phyloP scores from a whole-genome alignment of 2,329 filamentous ascomycete species.

The Curvularia lunata region DNA sequence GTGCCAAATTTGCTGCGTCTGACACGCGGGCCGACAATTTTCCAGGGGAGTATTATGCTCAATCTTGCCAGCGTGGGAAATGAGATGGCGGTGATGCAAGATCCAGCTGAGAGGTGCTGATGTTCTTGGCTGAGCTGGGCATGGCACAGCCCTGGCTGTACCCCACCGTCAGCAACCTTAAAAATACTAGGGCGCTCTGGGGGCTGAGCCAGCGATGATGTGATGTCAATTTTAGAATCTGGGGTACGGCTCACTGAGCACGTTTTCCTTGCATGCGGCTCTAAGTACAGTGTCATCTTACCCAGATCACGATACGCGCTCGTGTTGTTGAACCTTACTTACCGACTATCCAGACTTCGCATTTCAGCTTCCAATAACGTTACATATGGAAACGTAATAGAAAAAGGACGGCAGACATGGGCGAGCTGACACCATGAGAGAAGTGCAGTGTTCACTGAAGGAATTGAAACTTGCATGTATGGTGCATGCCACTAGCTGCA shows the following conservation, averaged over 20 bases:
- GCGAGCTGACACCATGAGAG: not conserved
- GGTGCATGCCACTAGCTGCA: not conserved
- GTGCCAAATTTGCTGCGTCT: not conserved
- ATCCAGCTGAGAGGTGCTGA: constrained; percentile 6
- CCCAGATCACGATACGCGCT: not conserved
- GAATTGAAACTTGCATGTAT: not conserved
- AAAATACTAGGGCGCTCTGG: not conserved
- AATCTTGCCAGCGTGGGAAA: not conserved
- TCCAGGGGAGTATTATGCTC: not conserved
- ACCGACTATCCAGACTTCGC: not conserved
- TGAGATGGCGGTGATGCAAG: not conserved
- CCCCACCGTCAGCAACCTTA: not conserved
- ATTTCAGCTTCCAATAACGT: not conserved
- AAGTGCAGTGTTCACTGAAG: not conserved
- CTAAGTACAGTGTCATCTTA: not conserved
- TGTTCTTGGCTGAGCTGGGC: constrained; percentile 1
- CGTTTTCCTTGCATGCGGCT: not conserved
- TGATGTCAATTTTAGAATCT: not conserved
- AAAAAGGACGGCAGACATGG: not conserved
- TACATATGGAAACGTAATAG: not conserved
- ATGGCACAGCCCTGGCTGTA: not conserved
- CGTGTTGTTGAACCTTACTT: not conserved
- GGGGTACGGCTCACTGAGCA: not conserved
- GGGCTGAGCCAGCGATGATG: not conserved
- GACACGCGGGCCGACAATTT: too few species aligned